Evolutionary conservation across 768 basidiomycete species (phyloP), one percentile per base, ranked within the genome.

Genomic region (Podaxis sp.): DNA sequence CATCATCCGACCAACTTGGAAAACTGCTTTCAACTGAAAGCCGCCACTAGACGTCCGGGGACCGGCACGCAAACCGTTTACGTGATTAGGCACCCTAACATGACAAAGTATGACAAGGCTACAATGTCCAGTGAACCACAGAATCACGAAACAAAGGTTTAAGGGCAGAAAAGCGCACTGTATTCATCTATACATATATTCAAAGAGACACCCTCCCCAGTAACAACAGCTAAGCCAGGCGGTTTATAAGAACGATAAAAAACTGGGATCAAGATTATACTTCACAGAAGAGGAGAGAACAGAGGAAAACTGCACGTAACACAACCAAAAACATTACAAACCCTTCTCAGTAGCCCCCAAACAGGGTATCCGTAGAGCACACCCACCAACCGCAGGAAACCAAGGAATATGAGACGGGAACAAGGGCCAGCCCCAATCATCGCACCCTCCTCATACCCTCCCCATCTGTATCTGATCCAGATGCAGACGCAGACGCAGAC

Each of bases 391-490:
- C 13, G 41, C 13, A 50, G n/a, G 48, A 49, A 49, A 49, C 15
- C 3, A 24, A 24, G 8, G 49, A 24, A 28, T 13, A 50, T 24
- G 49, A 28, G 49, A 49, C 8, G 26, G 11, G 22, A 15, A 12
- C 8, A 26, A 26, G 24, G 49, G 13, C 13, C 20, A 13, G 20
- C 17, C 20, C 20, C 26, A 10, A 50, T 28, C 49, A 28, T 24
- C 49, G 49, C 49, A 50, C 49, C 20, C 20, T 22, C 22, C 13
- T 44, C 41, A 44, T 24, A 50, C 8, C 49, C 49, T 50, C 49
- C 2, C 20, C 57, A 52, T 60, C 50, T 5, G 58, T 60, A 5
- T 52, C 24, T 4, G 58, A 60, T 10, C 17, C 58, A 24, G 49
- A 60, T 6, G 58, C 28, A 7, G 41, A 50, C 22, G 58, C 48